Evolutionary conservation across 2,329 filamentous ascomycete species (phyloP), one percentile per base, ranked within the genome.

Genomic region (Colletotrichum nymphaeae): DNA sequence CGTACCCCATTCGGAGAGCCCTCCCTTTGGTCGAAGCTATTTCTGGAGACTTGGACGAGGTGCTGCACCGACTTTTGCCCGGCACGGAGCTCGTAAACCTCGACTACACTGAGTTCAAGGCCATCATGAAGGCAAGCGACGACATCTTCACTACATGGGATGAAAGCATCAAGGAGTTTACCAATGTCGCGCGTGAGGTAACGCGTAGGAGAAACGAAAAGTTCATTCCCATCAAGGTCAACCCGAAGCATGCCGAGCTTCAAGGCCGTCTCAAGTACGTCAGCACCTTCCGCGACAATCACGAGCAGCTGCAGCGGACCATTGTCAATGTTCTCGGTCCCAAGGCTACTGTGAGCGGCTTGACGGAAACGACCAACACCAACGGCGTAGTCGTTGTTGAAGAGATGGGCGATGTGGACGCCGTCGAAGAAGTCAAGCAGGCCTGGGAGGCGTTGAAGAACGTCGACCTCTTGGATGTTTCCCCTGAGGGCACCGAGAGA

Each of bases 211-310:
- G 97, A 77, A 97, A 98, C 79, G 97, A 98, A 83, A 98, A 97
- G 82, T 99, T 99, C 82, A 98, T 99, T 76, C 95, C 96, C 5
- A 98, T 99, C 87, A 98, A 98, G 86, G 95, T 99, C 81, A 90
- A 88, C 76, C 93, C 95, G 74, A 93, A 94, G 78, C 97, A 99
- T 81, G 92, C 91, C 52, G 94, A 96, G 81, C 94, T 97, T 30
- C 95, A 98, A 83, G 93, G 97, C 75, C 92, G 97, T 56, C 88
- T 99, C 77, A 95, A 94, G 79, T 99, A 99, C 81, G 95, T 99
- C 76, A 91, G 92, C 78, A 98, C 94, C 24, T 99, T 99, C 86
- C 92, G 97, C 30, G 94, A 96, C 79, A 98, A 98, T 79, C 97
- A 99, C 81, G 97, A 99, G 84, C 97, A 99, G 84, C 90, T 99